Base-by-base conservation (phyloP, 2,329 filamentous ascomycete species). In the Iodosphaeria phyllophila region DNA sequence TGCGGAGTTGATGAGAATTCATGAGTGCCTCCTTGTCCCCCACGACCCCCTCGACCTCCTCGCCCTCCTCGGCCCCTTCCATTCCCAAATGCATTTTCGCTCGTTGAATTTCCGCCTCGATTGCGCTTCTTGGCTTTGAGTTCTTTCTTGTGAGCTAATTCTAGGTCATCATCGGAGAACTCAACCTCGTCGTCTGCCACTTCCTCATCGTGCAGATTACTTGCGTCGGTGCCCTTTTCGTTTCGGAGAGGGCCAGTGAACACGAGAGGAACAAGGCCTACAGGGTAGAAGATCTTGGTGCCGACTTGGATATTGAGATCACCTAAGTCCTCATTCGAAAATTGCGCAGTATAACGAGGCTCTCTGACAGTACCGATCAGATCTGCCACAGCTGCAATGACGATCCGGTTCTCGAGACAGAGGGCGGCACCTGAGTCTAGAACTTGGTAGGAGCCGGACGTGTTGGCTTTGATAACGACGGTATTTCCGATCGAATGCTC, bases 161-260 rank as follows among this genome's bases (percentile, higher is more conserved):
- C 89, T 37, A 79, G 77, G 50, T 98, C 89, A 40, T 98, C 89
- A 37, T 98, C 89, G 0, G 86, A 93, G 46, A 95, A 95, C 43
- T 95, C 89, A 37, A 82, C 66, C 44, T 95, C 86, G 18, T 92
- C 79, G 16, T 77, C 74, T 10, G 55, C 71, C 6, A 83, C 64
- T 51, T 95, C 86, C 47, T 98, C 89, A 37, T 95, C 89, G 47
- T 92, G 77, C 27, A 92, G 63, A 44, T 95, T 95, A 25, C 82
- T 92, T 6, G 89, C 86, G 48, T 98, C 89, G 7, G 82, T 89
- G 30, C 83, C 82, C 52, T 92, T 95, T 40, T 76, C 46, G 26
- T 60, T 64, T 47, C 75, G 77, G 29, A 95, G 56, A 5, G 74
- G 70, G 44, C 89, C 67, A 0, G 86, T 93, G 42, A 92, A 89